Evolutionary conservation across 805 yeast genomes (phyloP).

Genomic region (Kuraishia ogatae): DNA sequence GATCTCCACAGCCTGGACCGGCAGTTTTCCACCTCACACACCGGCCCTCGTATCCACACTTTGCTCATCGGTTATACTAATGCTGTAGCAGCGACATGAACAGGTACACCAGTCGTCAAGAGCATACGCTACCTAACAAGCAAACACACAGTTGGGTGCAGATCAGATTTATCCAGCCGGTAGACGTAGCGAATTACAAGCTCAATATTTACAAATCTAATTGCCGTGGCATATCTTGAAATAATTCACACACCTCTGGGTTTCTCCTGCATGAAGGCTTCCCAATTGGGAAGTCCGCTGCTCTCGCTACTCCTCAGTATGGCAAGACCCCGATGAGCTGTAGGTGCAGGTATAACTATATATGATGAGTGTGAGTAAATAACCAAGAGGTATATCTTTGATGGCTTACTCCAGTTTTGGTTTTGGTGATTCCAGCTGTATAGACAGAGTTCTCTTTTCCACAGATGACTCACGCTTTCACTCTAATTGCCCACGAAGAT

Average conservation of each 20-base stretch:
- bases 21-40: slow-evolving; percentile 90
- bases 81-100: not conserved
- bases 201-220: not conserved
- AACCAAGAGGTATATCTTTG: no score
- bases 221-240: not conserved
- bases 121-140: not conserved
- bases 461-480: slow-evolving; percentile 17
- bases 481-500: slow-evolving; percentile 19
- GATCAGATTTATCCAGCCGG: no score
- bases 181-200: not conserved
- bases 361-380: not conserved
- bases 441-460: not conserved
- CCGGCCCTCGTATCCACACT: slow-evolving; percentile 64
- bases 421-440: not conserved
- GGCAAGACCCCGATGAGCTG: not conserved
- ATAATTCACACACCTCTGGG: not conserved
- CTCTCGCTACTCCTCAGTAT: no score
- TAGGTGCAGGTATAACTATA: no score
- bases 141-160: no score
- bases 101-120: not conserved
- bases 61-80: slow-evolving; percentile 8
- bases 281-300: not conserved
- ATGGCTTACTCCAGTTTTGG: no score
- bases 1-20: slow-evolving; percentile 66
- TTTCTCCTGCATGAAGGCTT: not conserved